A percentile compares a stretch with the other conserved stretches of the same genome.
Conservation (phyloP, 768 basidiomycete species). For the Arthromyces matolae region DNA sequence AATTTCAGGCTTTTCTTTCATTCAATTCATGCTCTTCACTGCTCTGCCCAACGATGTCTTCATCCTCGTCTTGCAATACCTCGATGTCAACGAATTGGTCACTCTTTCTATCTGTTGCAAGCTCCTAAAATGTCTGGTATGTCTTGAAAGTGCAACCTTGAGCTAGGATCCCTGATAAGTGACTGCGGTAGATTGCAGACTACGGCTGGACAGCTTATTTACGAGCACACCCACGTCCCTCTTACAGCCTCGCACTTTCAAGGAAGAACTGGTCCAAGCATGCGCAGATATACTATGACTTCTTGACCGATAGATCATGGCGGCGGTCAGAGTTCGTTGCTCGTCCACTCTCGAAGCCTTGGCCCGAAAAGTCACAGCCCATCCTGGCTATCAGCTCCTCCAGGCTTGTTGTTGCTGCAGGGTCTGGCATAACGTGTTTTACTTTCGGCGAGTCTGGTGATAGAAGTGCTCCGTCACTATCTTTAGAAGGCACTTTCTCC, state of each 20-base stretch:
- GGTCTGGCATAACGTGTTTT: slow-evolving; percentile 55
- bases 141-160: slow-evolving; percentile 17
- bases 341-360: slow-evolving; percentile 58
- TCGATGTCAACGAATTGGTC: slow-evolving; percentile 41
- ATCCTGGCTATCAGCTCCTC: slow-evolving; percentile 50
- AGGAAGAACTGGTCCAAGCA: slow-evolving; percentile 42
- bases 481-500: slow-evolving; percentile 42
- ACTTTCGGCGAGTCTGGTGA: slow-evolving; percentile 33
- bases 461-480: slow-evolving; percentile 39
- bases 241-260: slow-evolving; percentile 45
- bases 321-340: slow-evolving; percentile 47
- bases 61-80: slow-evolving; percentile 45
- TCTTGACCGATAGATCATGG: slow-evolving; percentile 56
- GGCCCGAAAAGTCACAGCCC: slow-evolving; percentile 56
- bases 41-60: slow-evolving; percentile 54
- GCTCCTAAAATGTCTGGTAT: slow-evolving; percentile 41
- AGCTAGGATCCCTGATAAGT: too few species aligned
- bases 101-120: slow-evolving; percentile 39
- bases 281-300: slow-evolving; percentile 46
- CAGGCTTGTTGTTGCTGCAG: slow-evolving; percentile 60
- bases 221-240: slow-evolving; percentile 48
- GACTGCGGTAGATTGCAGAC: slow-evolving; percentile 44
- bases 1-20: too few species aligned
- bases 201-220: slow-evolving; percentile 59
- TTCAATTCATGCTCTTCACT: slow-evolving; percentile 23